These are phyloP conservation scores for Chrysochromulina parva DNA, from an alignment of 78 protist genomes.

Conservation along the genomic window DNA sequence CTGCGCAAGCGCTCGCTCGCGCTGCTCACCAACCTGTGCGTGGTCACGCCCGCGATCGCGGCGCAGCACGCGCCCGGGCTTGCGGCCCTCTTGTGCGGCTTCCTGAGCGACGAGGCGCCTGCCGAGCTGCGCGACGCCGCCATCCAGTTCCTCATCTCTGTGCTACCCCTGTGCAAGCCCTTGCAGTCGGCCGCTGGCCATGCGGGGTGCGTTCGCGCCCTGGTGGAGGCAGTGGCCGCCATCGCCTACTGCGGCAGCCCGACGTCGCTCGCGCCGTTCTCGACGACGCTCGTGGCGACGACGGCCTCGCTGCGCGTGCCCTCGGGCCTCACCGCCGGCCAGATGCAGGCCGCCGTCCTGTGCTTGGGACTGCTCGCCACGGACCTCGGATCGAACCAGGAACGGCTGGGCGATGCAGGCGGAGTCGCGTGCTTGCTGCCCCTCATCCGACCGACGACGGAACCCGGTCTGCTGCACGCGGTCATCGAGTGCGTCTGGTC, in stretches of 20 bases:
- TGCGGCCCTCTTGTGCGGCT: no score
- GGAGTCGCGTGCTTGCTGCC: no score
- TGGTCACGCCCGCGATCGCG: no score
- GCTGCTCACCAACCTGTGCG: no score
- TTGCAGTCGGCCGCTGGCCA: not conserved
- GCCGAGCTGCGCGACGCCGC: slow-evolving; percentile 1
- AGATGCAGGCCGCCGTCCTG: not conserved
- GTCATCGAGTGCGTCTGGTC: not conserved
- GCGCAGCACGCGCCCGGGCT: no score
- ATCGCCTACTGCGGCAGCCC: not conserved
- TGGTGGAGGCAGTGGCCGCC: not conserved
- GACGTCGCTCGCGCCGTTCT: not conserved
- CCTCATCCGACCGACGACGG: not conserved
- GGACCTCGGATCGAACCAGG: no score
- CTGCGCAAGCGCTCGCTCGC: no score
- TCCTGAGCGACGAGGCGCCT: no score
- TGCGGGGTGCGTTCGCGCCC: not conserved
- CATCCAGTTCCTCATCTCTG: not conserved
- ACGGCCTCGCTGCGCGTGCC: not conserved
- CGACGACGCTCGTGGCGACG: not conserved
- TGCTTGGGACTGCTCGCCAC: not conserved
- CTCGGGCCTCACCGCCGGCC: not conserved
- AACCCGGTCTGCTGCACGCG: not conserved
- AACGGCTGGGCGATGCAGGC: no score
- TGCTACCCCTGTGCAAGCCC: not conserved